Evolutionary conservation across 1,284 basidiomycete genomes (phyloP), one percentile per base, ranked within the genome.

Genomic region (Malassezia dermatis): DNA sequence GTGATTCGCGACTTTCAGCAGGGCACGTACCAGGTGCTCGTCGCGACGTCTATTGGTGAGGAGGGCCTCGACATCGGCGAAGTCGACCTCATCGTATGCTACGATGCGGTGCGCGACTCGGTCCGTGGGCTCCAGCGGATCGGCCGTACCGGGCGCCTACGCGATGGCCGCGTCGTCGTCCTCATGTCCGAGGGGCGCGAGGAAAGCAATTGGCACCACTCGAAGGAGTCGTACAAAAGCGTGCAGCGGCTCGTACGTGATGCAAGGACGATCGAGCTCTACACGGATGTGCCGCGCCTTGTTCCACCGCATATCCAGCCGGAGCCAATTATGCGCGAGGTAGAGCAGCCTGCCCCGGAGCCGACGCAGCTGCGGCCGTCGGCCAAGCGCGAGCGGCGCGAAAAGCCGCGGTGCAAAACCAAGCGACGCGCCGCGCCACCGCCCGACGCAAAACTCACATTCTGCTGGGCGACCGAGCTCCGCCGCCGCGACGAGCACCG

Each of bases 21-120:
- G 2, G 89, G 89, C 28, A 84, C 84, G 54, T 89, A 82, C 76
- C 96, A 98, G 65, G 84, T 96, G 28, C 79, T 99, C 4, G 93
- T 99, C 1, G 86, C 93, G 0, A 98, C 94, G 0, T 94, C 87
- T 3, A 90, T 99, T 56, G 94, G 94, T 27, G 94, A 99, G 77
- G 94, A 99, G 76, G 94, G 94, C 59, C 79, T 99, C n/a, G 94
- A 99, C 74, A 98, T 99, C 55, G 94, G 94, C 43, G 91, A 95
- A 69, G 86, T 99, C n/a, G 94, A 99, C 73, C 80, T 93, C 70
- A 94, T 95, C 51, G 80, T 95, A 39, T 94, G 91, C 69, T 99
- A 98, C 75, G 94, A 99, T 66, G 85, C 91, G 34, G 88, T 91
- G 66, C 95, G 93, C 77, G 89, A 89, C 12, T 87, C 91, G 0